phyloP scores from a whole-genome alignment of 148 eudicot genomes.

The Chenopodium formosanum region DNA sequence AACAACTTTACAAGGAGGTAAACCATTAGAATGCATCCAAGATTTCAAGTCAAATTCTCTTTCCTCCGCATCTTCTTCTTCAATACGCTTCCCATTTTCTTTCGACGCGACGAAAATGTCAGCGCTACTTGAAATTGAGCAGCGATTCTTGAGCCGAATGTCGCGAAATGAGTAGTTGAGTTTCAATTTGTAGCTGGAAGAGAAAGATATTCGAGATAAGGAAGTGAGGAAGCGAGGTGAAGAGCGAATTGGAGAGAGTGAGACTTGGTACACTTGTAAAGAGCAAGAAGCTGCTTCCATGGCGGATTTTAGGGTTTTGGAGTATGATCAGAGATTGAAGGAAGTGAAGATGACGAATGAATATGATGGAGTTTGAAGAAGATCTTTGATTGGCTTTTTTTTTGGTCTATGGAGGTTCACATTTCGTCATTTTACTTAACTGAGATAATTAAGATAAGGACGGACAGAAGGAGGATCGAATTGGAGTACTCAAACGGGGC shows the following conservation, averaged over 20 bases:
- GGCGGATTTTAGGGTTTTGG: neutral
- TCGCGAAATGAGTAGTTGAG: slow-evolving; percentile 16
- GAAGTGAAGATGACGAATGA: neutral
- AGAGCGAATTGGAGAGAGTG: slow-evolving; percentile 22
- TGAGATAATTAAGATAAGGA: too few relatives aligned
- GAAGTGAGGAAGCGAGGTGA: slow-evolving; percentile 27
- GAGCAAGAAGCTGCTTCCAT: slow-evolving; percentile 8
- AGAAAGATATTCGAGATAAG: slow-evolving; percentile 12
- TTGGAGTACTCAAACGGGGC: too few relatives aligned
- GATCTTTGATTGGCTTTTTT: neutral
- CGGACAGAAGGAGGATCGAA: too few relatives aligned
- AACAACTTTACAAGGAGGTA: slow-evolving; percentile 71
- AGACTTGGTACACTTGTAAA: neutral
- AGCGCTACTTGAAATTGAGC: slow-evolving; percentile 35
- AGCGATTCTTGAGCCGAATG: slow-evolving; percentile 22
- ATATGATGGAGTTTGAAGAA: neutral
- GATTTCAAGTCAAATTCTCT: slow-evolving; percentile 55
- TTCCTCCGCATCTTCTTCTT: slow-evolving; percentile 20
- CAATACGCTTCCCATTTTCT: slow-evolving; percentile 27
- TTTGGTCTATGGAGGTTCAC: neutral
- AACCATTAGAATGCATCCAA: slow-evolving; percentile 88
- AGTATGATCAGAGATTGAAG: neutral
- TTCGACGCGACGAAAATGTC: slow-evolving; percentile 42
- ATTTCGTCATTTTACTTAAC: too few relatives aligned
- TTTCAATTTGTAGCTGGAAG: neutral